Evolutionary conservation across 2,329 filamentous ascomycete species (phyloP).

Genomic region (Trichoderma afroharzianum): DNA sequence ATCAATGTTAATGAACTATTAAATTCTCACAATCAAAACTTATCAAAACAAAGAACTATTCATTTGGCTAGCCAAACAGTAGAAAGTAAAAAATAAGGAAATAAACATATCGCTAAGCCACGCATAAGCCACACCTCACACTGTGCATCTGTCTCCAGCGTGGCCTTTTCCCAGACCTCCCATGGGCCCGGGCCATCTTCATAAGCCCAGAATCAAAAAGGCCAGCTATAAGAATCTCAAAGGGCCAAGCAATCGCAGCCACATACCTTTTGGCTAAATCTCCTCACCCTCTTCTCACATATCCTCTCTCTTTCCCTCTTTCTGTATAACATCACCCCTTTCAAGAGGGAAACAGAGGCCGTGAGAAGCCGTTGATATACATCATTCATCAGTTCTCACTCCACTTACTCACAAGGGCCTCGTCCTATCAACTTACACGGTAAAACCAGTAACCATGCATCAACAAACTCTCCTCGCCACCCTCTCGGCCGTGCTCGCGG

Average conservation of each 20-base stretch:
- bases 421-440: conserved; percentile 1
- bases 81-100: neutral
- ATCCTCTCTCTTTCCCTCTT: neutral
- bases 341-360: neutral
- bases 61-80: neutral
- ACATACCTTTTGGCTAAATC: neutral
- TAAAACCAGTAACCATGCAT: conserved; percentile 44
- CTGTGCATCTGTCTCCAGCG: conserved; percentile 23
- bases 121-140: conserved; percentile 4
- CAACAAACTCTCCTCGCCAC: conserved; percentile 45
- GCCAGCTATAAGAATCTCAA: conserved; percentile 6
- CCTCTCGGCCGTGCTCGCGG: conserved; percentile 58
- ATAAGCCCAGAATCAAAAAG: neutral
- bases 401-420: neutral
- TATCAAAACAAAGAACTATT: too few species aligned
- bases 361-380: neutral
- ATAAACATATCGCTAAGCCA: neutral
- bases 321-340: neutral
- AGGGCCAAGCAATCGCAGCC: neutral
- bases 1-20: neutral
- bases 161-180: conserved; percentile 29
- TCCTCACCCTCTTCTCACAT: neutral
- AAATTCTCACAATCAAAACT: neutral
- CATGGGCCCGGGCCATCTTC: neutral
- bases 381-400: neutral